Base-by-base conservation (phyloP, 2,329 filamentous ascomycete genomes). In the Pseudogymnoascus sp. region DNA sequence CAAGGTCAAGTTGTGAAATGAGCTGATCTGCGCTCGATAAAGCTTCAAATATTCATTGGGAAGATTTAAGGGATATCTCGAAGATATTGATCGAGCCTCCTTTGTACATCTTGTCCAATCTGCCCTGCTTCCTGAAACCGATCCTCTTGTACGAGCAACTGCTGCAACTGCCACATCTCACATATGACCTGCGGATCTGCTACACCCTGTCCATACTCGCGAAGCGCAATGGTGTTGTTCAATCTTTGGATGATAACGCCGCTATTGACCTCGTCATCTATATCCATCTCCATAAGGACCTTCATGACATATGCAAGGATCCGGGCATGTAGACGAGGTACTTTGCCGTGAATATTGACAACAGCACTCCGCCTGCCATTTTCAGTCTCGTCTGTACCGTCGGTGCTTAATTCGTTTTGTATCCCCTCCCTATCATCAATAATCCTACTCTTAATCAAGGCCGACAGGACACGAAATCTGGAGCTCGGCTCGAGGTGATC, bases 81-180 rank as follows among this genome's bases (percentile, higher is more conserved):
- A n/a, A 60, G 33, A 35, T 60, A 60, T 35, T 23, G 33, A 21
- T 23, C 59, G 17, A 60, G 38, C 23, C 59, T 21, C 33, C 31
- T 11, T 37, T 60, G 38, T 38, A 23, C 59, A 23, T 60, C 59
- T 40, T 37, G 59, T 60, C 59, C 31, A 21, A 60, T 26, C 38
- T 40, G 33, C 19, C 19, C 33, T 26, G 31, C 59, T 37, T 60
- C 31, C 38, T 40, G 19, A 40, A 31, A 7, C 38, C 38, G 23
- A 23, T n/a, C 31, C 21, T 23, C 59, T 23, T 35, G 21, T 13
- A 40, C 38, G 17, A 60, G 67, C 35, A 65, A 23, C 17, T 62
- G 65, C 40, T 64, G 62, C 5, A 67, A 63, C 21, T 63, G 64
- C 65, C 67, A 67, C 62, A 68, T 59, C 29, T 68, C 65, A 10